A percentile compares a stretch with the other conserved stretches of the same genome.
Evolutionary conservation across 2,329 filamentous ascomycete species (phyloP).

Genomic region (Aspergillus persii): DNA sequence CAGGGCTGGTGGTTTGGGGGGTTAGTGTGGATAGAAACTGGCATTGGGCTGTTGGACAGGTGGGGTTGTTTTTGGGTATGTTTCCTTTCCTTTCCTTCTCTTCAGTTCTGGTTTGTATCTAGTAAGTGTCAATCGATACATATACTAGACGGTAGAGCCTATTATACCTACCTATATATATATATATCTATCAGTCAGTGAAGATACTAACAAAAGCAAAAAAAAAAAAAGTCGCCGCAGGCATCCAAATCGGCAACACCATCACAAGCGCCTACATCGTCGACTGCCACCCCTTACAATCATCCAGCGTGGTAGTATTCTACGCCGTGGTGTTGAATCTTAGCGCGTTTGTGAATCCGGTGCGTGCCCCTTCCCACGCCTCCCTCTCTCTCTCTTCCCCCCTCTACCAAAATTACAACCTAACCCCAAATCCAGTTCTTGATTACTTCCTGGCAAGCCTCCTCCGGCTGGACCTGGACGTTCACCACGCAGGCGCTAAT

Average conservation of each 20-base stretch:
- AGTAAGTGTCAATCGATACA: too few relatives aligned
- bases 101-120: too few relatives aligned
- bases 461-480: slow-evolving; percentile 51
- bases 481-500: slow-evolving; percentile 52
- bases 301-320: slow-evolving; percentile 55
- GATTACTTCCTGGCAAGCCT: slow-evolving; percentile 49
- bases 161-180: too few relatives aligned
- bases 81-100: neutral
- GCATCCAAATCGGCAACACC: slow-evolving; percentile 58
- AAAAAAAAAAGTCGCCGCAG: slow-evolving; percentile 46
- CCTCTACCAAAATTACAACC: too few relatives aligned
- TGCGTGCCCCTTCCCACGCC: slow-evolving; percentile 17
- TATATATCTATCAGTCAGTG: too few relatives aligned
- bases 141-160: too few relatives aligned
- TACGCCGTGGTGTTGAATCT: slow-evolving; percentile 56
- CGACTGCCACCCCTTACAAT: slow-evolving; percentile 56
- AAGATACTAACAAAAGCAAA: neutral
- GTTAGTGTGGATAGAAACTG: slow-evolving; percentile 52
- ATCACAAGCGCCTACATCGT: slow-evolving; percentile 54
- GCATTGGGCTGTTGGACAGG: slow-evolving; percentile 58
- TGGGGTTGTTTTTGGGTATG: slow-evolving; percentile 56
- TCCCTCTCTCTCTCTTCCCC: neutral
- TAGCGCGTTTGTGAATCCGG: slow-evolving; percentile 47
- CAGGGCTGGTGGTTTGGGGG: slow-evolving; percentile 55
- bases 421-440: slow-evolving; percentile 41